Conservation (phyloP, 202 grass and related monocot genomes). For the Setaria viridis region DNA sequence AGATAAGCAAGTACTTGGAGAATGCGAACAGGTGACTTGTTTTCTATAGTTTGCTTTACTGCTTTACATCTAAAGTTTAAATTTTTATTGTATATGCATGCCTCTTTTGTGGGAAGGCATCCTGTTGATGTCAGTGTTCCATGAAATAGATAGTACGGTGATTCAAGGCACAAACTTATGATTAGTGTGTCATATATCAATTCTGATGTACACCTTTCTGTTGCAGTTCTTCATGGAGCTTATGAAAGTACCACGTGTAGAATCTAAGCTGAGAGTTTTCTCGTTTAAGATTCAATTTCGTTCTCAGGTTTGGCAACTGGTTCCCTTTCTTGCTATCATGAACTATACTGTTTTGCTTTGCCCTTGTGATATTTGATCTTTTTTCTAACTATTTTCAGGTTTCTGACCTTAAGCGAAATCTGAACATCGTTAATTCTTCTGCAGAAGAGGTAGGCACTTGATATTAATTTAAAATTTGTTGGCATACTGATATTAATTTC, state of each 20-base stretch:
- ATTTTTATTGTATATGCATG: not conserved
- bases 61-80: conserved; percentile 23
- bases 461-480: conserved; percentile 40
- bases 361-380: conserved; percentile 44
- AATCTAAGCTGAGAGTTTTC: conserved; percentile 97
- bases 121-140: not conserved
- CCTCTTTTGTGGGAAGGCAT: not conserved
- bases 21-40: conserved; percentile 86
- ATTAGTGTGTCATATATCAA: not conserved
- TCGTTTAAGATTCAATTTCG: conserved; percentile 91
- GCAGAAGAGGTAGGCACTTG: conserved; percentile 71
- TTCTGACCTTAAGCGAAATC: conserved; percentile 82
- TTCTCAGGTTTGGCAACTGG: conserved; percentile 61
- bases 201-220: conserved; percentile 17
- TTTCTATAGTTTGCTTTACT: conserved; percentile 45
- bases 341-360: conserved; percentile 39
- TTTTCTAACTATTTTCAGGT: conserved; percentile 64
- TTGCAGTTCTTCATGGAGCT: conserved; percentile 95
- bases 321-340: conserved; percentile 36
- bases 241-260: conserved; percentile 97
- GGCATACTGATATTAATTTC: conserved; percentile 33
- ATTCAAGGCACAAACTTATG: conserved; percentile 2
- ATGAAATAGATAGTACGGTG: not conserved
- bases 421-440: conserved; percentile 88
- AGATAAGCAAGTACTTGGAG: conserved; percentile 87